phyloP scores from a whole-genome alignment of 2,329 filamentous ascomycete species.

The Penicillium occitanis region DNA sequence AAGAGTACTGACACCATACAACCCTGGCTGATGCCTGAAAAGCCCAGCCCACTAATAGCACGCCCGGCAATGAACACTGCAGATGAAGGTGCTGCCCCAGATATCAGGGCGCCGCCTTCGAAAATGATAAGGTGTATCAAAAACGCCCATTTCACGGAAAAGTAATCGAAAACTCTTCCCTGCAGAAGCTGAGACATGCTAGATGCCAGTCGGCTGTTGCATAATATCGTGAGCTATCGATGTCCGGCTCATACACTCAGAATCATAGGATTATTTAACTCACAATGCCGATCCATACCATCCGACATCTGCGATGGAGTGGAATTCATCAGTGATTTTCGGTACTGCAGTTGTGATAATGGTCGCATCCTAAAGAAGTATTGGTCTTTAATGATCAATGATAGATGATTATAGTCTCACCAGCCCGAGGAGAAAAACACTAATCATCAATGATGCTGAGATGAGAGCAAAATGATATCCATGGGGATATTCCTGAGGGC shows the following conservation, averaged over 20 bases:
- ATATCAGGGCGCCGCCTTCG: background rate
- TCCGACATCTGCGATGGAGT: slow-evolving; percentile 30
- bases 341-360: slow-evolving; percentile 51
- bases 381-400: background rate
- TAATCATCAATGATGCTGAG: background rate
- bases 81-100: background rate
- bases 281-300: slow-evolving; percentile 46
- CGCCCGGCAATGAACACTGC: background rate
- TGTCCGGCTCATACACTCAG: background rate
- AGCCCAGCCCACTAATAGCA: background rate
- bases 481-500: background rate
- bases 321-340: slow-evolving; percentile 49
- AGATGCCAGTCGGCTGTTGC: background rate
- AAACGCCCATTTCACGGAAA: background rate
- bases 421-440: background rate
- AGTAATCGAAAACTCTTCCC: background rate
- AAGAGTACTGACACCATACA: background rate
- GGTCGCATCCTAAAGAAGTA: slow-evolving; percentile 25
- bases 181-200: background rate
- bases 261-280: background rate
- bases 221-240: background rate
- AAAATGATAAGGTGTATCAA: background rate
- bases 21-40: background rate
- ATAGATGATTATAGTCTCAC: background rate
- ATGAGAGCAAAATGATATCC: background rate